Conservation (phyloP, 768 basidiomycete species). For the Trametes villosa region DNA sequence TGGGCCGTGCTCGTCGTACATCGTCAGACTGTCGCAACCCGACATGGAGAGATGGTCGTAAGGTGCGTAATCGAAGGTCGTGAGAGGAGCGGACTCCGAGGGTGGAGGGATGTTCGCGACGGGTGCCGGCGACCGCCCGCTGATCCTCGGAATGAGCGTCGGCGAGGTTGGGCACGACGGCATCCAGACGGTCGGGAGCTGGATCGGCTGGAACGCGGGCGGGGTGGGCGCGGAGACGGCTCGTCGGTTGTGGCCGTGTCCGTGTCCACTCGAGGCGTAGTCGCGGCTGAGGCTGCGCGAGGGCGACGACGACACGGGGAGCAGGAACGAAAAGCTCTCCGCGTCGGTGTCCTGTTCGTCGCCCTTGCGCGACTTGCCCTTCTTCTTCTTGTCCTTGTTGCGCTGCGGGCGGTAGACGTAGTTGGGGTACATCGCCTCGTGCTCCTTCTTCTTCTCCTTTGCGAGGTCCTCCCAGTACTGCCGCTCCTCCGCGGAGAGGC, state of each 20-base stretch:
- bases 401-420: conserved; percentile 82
- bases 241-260: conserved; percentile 43
- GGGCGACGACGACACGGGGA: conserved; percentile 37
- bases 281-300: conserved; percentile 41
- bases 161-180: conserved; percentile 71
- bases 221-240: conserved; percentile 66
- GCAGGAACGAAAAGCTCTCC: conserved; percentile 53
- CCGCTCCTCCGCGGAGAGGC: conserved; percentile 65
- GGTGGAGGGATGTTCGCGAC: conserved; percentile 49
- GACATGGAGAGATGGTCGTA: conserved; percentile 47
- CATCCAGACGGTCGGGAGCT: conserved; percentile 65
- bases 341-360: conserved; percentile 56
- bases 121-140: conserved; percentile 52
- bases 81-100: conserved; percentile 41
- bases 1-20: conserved; percentile 40
- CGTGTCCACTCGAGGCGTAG: conserved; percentile 30
- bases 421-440: conserved; percentile 72
- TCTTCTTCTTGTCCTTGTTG: conserved; percentile 53
- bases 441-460: conserved; percentile 80
- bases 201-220: conserved; percentile 65
- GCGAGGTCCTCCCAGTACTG: conserved; percentile 77
- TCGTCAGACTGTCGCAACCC: conserved; percentile 36
- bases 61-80: conserved; percentile 61
- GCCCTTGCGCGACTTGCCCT: conserved; percentile 41
- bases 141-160: conserved; percentile 57